Evolutionary conservation across 2,329 filamentous ascomycete species (phyloP).

Genomic region (Talaromyces amestolkiae): DNA sequence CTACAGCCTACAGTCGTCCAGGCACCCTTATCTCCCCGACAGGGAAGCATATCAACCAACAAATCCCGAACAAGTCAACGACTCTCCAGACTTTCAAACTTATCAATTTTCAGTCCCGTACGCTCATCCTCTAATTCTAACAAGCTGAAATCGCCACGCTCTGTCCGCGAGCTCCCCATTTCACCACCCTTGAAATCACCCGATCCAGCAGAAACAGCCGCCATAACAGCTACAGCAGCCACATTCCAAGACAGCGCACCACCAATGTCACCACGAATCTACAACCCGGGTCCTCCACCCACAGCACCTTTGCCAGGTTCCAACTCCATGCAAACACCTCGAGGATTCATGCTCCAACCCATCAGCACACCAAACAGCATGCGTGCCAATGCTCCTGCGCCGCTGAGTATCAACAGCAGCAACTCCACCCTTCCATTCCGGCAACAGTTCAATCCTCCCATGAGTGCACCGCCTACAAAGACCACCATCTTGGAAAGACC

Average conservation of each 20-base stretch:
- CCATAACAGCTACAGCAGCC: constrained; percentile 24
- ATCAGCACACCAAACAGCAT: constrained; percentile 11
- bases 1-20: constrained; percentile 12
- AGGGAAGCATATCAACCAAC: constrained; percentile 19
- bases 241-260: constrained; percentile 47
- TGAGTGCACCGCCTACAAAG: constrained; percentile 48
- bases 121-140: constrained; percentile 39
- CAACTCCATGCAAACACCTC: neutral
- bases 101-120: constrained; percentile 43
- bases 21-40: constrained; percentile 16
- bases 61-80: constrained; percentile 35
- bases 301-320: constrained; percentile 42
- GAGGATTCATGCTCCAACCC: constrained; percentile 13
- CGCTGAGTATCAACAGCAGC: constrained; percentile 31
- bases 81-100: constrained; percentile 39
- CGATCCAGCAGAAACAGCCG: constrained; percentile 34
- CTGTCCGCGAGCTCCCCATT: constrained; percentile 57
- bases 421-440: constrained; percentile 42
- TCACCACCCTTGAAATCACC: constrained; percentile 53
- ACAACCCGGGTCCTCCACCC: constrained; percentile 57
- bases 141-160: constrained; percentile 46
- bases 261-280: constrained; percentile 57
- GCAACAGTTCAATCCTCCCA: constrained; percentile 39
- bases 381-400: constrained; percentile 28
- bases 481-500: constrained; percentile 50